phyloP scores from a whole-genome alignment of 2,329 filamentous ascomycete species.

The Diaporthe sp. region DNA sequence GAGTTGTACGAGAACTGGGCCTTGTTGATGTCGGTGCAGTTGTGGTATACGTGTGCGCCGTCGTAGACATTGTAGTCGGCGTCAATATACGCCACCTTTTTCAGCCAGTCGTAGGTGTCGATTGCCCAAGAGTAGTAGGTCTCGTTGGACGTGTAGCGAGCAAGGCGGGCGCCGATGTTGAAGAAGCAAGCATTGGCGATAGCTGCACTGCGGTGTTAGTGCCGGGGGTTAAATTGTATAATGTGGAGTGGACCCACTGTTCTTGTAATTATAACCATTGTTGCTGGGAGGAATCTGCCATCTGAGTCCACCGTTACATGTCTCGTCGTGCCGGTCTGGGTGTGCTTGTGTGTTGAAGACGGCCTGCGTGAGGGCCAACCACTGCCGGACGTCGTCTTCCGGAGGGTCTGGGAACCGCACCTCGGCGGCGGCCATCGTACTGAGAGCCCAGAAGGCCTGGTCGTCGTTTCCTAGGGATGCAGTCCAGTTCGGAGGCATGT shows the following conservation, averaged over 20 bases:
- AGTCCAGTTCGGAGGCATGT: slow-evolving; percentile 45
- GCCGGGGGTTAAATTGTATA: slow-evolving; percentile 4
- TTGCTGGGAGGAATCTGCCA: slow-evolving; percentile 74
- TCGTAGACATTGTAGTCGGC: slow-evolving; percentile 69
- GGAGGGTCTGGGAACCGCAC: slow-evolving; percentile 65
- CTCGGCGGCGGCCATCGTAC: slow-evolving; percentile 66
- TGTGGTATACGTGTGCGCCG: slow-evolving; percentile 60
- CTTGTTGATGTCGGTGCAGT: slow-evolving; percentile 66
- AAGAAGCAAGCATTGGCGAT: slow-evolving; percentile 54
- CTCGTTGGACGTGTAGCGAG: slow-evolving; percentile 63
- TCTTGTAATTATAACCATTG: slow-evolving; percentile 71
- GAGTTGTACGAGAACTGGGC: slow-evolving; percentile 72
- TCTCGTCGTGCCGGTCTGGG: slow-evolving; percentile 69
- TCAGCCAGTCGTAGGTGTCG: slow-evolving; percentile 63
- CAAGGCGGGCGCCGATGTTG: slow-evolving; percentile 64
- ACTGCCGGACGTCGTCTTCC: slow-evolving; percentile 55
- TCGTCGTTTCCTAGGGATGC: slow-evolving; percentile 65
- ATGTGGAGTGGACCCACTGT: slow-evolving; percentile 40
- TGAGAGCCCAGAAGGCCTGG: slow-evolving; percentile 74
- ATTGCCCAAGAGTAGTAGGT: slow-evolving; percentile 65
- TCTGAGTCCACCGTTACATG: slow-evolving; percentile 66
- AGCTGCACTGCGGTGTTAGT: slow-evolving; percentile 3
- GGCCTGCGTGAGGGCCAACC: slow-evolving; percentile 65
- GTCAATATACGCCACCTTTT: slow-evolving; percentile 56
- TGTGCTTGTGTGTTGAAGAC: slow-evolving; percentile 68